Conservation (phyloP, 345 rosid genomes). For the Eucalyptus decipiens region DNA sequence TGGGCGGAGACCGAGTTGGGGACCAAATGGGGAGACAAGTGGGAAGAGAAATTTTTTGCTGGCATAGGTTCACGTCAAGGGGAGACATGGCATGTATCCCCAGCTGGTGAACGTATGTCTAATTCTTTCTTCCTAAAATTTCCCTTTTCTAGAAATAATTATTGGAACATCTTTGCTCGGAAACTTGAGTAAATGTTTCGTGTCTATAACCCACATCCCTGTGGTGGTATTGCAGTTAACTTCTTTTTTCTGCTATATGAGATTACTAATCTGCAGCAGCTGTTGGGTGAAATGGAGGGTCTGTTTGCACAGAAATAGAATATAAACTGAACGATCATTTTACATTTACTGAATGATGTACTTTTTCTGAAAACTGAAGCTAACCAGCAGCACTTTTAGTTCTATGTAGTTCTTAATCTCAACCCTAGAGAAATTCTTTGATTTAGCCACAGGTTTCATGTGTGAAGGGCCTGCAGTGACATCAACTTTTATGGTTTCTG, state of each 20-base stretch:
- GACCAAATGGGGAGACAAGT: slow-evolving; percentile 99
- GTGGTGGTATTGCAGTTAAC: neutral
- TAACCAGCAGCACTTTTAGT: neutral
- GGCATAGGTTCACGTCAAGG: slow-evolving; percentile 98
- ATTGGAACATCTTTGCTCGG: neutral
- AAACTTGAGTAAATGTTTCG: neutral
- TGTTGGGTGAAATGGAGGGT: neutral
- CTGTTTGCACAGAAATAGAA: neutral
- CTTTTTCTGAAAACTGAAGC: neutral
- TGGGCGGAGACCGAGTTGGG: slow-evolving; percentile 99
- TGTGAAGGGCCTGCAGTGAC: neutral
- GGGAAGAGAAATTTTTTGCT: slow-evolving; percentile 97
- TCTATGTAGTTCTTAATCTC: neutral
- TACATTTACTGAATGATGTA: neutral
- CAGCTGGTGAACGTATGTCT: slow-evolving; percentile 62
- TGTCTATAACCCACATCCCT: neutral
- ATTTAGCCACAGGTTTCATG: neutral
- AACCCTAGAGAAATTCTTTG: neutral
- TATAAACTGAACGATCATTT: neutral
- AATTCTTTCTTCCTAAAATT: neutral
- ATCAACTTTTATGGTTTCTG: neutral
- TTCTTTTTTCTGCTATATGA: neutral
- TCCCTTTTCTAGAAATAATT: neutral
- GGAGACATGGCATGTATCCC: slow-evolving; percentile 98
- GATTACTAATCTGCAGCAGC: neutral